Evolutionary conservation across 176 grass and related monocot genomes (phyloP), one percentile per base, ranked within the genome.

Genomic region (Carex littledalei): DNA sequence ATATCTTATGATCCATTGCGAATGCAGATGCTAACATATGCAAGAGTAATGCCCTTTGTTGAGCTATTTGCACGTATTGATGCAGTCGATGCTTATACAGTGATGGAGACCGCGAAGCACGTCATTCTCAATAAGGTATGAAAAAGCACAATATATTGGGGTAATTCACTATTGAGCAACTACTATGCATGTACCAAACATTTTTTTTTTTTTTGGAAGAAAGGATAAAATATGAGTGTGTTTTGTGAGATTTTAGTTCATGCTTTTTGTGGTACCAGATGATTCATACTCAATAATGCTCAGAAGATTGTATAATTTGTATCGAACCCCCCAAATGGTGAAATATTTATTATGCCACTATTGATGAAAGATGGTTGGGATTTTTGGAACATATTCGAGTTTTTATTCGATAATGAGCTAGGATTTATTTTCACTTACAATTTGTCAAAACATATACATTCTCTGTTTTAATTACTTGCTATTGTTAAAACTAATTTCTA

Each of bases 21-120:
- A 10, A 45, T 84, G 70, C 90, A 99, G 96, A 92, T 99, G 93
- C 80, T 99, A 79, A 99, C 96, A 34, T 99, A 95, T 87, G 87
- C 93, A 16, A 85, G 93, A 88, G 61, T 94, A 63, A 81, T 99
- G 89, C 93, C 93, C 61, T 95, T 92, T 60, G 37, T 92, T 53
- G 96, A 99, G 63, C 93, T 99, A 73, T 94, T 99, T 94, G 90
- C 91, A 47, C 90, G 96, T 60, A 94, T 99, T 73, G 96, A 99
- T 92, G 96, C 93, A 63, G 90, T 99, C 85, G 96, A 94, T 87
- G 78, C 87, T 79, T 64, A 73, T 88, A 86, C 88, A 65, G 16
- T 95, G 84, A 99, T 92, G 91, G 90, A 99, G 88, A 99, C 91
- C 29, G 93, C 93, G 8, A 92, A 90, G 78, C 54, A 92, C 24